A percentile compares a stretch with the other conserved stretches of the same genome.
Conservation (phyloP, 352 stramenopile species). For the Pythium graminicola region DNA sequence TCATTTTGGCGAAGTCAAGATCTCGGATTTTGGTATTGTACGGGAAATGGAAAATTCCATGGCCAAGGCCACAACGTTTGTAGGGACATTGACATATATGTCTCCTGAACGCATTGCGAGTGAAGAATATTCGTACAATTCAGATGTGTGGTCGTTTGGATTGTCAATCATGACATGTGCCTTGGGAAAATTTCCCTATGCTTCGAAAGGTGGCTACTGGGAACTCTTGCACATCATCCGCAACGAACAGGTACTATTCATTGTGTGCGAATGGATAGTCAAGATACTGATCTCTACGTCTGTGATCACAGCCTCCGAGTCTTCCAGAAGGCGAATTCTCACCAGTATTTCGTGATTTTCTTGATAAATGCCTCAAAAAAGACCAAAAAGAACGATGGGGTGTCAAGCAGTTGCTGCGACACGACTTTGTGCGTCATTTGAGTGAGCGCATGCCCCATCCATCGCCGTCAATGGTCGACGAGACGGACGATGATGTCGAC, state of each 20-base stretch:
- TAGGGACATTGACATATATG: conserved; percentile 93
- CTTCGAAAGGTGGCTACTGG: conserved; percentile 85
- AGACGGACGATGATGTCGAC: conserved; percentile 24
- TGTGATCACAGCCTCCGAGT: conserved; percentile 32
- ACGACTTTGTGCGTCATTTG: conserved; percentile 60
- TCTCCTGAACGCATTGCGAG: conserved; percentile 90
- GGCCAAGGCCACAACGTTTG: conserved; percentile 86
- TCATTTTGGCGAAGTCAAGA: conserved; percentile 87
- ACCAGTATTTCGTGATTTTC: conserved; percentile 63
- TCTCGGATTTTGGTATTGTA: conserved; percentile 82
- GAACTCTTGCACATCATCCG: conserved; percentile 85
- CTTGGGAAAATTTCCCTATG: conserved; percentile 84
- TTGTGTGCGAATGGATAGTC: no score
- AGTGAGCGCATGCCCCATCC: conserved; percentile 1
- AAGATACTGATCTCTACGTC: conserved; percentile 1
- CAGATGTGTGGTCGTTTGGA: conserved; percentile 81
- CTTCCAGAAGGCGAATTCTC: conserved; percentile 72
- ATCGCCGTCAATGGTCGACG: conserved; percentile 13
- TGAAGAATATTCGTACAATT: conserved; percentile 86
- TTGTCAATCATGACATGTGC: conserved; percentile 88
- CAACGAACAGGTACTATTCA: conserved; percentile 75
- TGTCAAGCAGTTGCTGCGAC: conserved; percentile 66
- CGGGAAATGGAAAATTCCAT: conserved; percentile 83
- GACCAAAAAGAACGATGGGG: conserved; percentile 75
- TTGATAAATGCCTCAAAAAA: conserved; percentile 77